A percentile compares a stretch with the other conserved stretches of the same genome.
These are phyloP conservation scores for Coccomyxa sp. DNA, from an alignment of 139 green algal genomes.

Conservation along the genomic window DNA sequence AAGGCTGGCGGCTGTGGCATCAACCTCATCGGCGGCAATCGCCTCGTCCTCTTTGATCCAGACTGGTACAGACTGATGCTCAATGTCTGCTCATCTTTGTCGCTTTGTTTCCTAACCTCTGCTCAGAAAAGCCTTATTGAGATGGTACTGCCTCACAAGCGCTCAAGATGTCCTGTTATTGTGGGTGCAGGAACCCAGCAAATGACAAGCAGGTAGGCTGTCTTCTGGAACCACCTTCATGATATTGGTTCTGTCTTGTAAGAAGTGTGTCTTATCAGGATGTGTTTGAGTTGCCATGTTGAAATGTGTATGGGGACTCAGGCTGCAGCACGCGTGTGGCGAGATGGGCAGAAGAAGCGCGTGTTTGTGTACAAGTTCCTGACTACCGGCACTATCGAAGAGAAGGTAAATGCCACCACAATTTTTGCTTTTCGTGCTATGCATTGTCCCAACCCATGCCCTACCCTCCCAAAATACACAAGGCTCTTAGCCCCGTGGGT, in stretches of 20 bases:
- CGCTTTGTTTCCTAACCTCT: background rate
- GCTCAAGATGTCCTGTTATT: background rate
- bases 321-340: slow-evolving; percentile 81
- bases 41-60: slow-evolving; percentile 92
- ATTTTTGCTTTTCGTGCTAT: background rate
- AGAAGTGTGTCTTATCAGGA: background rate
- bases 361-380: slow-evolving; percentile 98
- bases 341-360: slow-evolving; percentile 94
- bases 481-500: no score
- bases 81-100: background rate
- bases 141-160: background rate
- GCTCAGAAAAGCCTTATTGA: background rate
- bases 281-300: background rate
- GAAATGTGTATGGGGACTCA: background rate
- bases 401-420: slow-evolving; percentile 64
- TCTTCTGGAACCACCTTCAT: background rate
- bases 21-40: slow-evolving; percentile 96
- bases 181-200: slow-evolving; percentile 75
- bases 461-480: background rate
- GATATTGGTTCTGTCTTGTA: background rate
- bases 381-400: slow-evolving; percentile 92
- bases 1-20: slow-evolving; percentile 94
- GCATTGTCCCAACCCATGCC: background rate
- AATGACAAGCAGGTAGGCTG: slow-evolving; percentile 62
- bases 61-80: slow-evolving; percentile 7